Conservation (phyloP, 1,284 basidiomycete genomes). For the Cutaneotrichosporon mucoides region DNA sequence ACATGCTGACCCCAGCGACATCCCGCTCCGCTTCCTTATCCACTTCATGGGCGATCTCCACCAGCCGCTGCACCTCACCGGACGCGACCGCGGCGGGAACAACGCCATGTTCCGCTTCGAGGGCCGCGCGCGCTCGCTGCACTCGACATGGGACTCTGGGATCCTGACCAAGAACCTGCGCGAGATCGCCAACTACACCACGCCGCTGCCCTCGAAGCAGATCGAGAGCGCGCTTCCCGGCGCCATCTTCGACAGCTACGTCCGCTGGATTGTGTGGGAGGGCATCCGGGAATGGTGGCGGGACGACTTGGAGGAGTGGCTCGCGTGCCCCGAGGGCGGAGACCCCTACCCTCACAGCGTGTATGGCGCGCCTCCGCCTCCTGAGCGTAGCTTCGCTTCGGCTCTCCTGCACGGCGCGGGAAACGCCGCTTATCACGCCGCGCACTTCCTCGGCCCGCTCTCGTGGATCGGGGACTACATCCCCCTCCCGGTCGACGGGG, state of each 20-base stretch:
- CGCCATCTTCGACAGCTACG: slow-evolving; percentile 80
- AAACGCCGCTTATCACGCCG: background rate
- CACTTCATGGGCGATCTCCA: slow-evolving; percentile 90
- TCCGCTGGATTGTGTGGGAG: slow-evolving; percentile 80
- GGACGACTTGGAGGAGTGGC: slow-evolving; percentile 59
- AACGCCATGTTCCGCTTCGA: slow-evolving; percentile 65
- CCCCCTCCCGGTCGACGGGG: slow-evolving; percentile 10
- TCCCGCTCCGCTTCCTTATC: slow-evolving; percentile 79
- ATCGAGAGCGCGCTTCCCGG: slow-evolving; percentile 72
- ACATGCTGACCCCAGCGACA: slow-evolving; percentile 46
- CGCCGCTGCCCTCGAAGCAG: slow-evolving; percentile 58
- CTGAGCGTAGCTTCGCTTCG: slow-evolving; percentile 1
- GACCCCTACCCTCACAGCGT: slow-evolving; percentile 48
- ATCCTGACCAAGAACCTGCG: slow-evolving; percentile 78
- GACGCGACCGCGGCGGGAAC: slow-evolving; percentile 80
- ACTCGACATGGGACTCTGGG: slow-evolving; percentile 77
- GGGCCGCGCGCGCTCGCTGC: slow-evolving; percentile 61
- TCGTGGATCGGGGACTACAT: slow-evolving; percentile 6
- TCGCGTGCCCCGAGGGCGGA: slow-evolving; percentile 57
- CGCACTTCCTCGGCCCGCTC: slow-evolving; percentile 1
- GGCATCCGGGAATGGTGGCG: slow-evolving; percentile 66
- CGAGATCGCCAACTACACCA: slow-evolving; percentile 68
- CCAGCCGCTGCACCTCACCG: slow-evolving; percentile 83
- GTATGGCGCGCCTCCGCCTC: slow-evolving; percentile 17
- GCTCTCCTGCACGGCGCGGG: slow-evolving; percentile 10